Evolutionary conservation across 2,329 filamentous ascomycete genomes (phyloP), one percentile per base, ranked within the genome.

Genomic region (Verticillium dahliae): DNA sequence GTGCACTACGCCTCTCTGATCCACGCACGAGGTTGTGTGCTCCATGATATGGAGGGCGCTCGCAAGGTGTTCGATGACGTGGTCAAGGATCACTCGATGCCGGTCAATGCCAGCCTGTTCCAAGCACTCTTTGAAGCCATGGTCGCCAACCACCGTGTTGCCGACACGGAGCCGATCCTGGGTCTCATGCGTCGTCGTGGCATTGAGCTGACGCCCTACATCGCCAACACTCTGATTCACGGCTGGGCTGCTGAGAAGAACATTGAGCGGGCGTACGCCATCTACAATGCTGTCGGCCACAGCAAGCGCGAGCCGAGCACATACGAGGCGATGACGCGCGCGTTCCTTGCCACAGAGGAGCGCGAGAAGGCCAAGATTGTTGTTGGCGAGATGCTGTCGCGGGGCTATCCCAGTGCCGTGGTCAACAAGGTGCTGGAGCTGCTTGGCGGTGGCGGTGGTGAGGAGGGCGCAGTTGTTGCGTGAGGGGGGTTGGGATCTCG

Each of bases 241-340:
- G 95, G 95, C 65, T 99, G 95, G 94, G 91, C 94, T 27, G 84
- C 89, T 14, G 90, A 90, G 73, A 89, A 90, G 76, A 85, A 96
- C 65, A 90, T 98, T 55, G 76, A 79, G 63, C 93, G 92, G 75
- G 91, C 92, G 18, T 86, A 88, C 71, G 78, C 83, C 31, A 87
- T 97, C 64, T 99, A 96, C 72, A 84, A 90, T 62, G 82, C 84
- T n/a, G 88, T 99, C 3, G 85, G 88, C 9, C 83, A 86, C 34
- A 84, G 87, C 60, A 92, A 89, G 78, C 88, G 95, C 62, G 95
- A 99, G 79, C 95, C 95, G 3, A 97, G 92, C 80, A 99, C 95
- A 4, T 99, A 99, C 74, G 95, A 99, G 78, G 93, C 94, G 50
- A 99, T 99, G 95, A 97, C 93, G 5, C 85, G 95, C 56, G 95